Conservation (phyloP, 164 flowering plant genomes). For the Santalum album region DNA sequence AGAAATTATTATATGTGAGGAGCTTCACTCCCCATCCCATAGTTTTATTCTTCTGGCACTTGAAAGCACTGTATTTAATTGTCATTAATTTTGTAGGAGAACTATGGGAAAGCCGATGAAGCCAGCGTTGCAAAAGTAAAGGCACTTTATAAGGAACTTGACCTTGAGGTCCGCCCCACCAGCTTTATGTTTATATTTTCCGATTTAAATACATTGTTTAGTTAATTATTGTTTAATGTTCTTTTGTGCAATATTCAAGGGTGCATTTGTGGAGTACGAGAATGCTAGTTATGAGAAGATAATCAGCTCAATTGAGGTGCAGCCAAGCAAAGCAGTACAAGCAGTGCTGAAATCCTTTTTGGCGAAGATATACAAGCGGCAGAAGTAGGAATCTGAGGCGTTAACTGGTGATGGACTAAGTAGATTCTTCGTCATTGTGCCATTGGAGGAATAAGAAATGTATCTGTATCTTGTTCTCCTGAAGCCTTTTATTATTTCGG, state of each 20-base stretch:
- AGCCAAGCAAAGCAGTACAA: slow-evolving; percentile 5
- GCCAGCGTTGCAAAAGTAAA: slow-evolving; percentile 69
- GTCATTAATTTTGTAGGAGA: slow-evolving; percentile 42
- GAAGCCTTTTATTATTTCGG: no score
- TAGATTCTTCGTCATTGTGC: neutral
- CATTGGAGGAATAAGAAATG: neutral
- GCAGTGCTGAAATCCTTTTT: slow-evolving; percentile 2
- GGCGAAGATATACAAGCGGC: slow-evolving; percentile 5
- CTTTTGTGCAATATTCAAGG: neutral
- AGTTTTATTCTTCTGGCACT: neutral
- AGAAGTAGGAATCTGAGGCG: neutral
- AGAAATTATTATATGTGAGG: slow-evolving; percentile 59
- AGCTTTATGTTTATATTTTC: neutral
- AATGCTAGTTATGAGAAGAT: neutral
- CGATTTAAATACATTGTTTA: no score
- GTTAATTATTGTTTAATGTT: neutral
- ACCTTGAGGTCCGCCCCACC: slow-evolving; percentile 53
- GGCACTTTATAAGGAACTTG: slow-evolving; percentile 60
- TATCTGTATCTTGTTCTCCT: neutral
- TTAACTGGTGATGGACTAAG: neutral
- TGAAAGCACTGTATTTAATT: slow-evolving; percentile 4
- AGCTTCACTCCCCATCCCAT: neutral
- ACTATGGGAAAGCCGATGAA: slow-evolving; percentile 70
- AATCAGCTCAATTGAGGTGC: neutral
- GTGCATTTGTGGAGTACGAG: neutral